Evolutionary conservation across 1,139 yeast species (phyloP).

Genomic region (Pneumocystis carinii): DNA sequence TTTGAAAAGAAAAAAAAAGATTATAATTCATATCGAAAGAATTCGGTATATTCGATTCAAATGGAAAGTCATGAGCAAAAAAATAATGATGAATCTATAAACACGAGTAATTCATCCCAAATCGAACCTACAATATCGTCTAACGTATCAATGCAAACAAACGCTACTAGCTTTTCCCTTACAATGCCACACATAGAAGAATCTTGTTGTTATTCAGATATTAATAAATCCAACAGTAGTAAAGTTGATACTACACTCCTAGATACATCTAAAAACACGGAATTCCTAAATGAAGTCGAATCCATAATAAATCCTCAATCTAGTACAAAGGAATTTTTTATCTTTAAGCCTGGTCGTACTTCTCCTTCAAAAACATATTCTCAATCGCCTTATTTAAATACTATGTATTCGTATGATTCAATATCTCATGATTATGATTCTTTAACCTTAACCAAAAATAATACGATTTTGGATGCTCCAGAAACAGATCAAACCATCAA

Average conservation of each 20-base stretch:
- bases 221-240: background rate
- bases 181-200: background rate
- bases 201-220: background rate
- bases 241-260: background rate
- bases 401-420: background rate
- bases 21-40: conserved; percentile 26
- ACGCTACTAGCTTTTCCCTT: background rate
- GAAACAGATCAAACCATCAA: background rate
- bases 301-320: background rate
- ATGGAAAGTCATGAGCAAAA: background rate
- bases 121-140: background rate
- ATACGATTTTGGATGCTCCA: background rate
- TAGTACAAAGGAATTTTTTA: background rate
- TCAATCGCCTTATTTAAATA: background rate
- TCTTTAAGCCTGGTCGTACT: background rate
- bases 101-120: background rate
- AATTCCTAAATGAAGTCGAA: background rate
- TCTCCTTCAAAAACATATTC: background rate
- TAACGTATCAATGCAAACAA: background rate
- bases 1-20: conserved; percentile 25
- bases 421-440: background rate
- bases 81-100: background rate
- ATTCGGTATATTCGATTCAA: conserved; percentile 9
- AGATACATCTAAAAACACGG: background rate
- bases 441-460: background rate